A percentile compares a stretch with the other conserved stretches of the same genome.
Conservation (phyloP, 345 rosid genomes). For the Erucastrum elatum region DNA sequence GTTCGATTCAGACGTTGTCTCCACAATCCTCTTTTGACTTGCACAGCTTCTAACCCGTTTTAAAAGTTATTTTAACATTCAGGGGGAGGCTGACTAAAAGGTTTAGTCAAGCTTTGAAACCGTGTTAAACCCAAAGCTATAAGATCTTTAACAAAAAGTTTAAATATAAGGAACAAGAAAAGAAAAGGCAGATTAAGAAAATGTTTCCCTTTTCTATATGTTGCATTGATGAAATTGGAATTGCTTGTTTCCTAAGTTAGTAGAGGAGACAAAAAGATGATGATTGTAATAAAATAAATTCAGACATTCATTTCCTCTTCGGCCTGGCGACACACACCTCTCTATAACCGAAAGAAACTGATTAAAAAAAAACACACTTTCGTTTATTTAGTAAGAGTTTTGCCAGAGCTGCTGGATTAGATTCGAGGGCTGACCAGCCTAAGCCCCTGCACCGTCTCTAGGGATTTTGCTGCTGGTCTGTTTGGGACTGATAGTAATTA, state of each 20-base stretch:
- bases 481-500: slow-evolving; percentile 75
- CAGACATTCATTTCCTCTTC: background rate
- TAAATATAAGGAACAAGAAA: background rate
- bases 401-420: slow-evolving; percentile 94
- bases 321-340: background rate
- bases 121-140: background rate
- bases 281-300: background rate
- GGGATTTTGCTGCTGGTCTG: slow-evolving; percentile 87
- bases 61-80: too few relatives aligned
- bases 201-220: background rate
- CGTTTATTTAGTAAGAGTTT: slow-evolving; percentile 68
- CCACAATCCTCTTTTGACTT: background rate
- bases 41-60: background rate
- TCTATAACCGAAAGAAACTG: background rate
- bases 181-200: background rate
- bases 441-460: slow-evolving; percentile 68
- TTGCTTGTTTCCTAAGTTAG: background rate
- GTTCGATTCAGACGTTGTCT: background rate
- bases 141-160: background rate
- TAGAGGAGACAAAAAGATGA: background rate
- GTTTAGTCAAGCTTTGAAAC: too few relatives aligned
- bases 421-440: slow-evolving; percentile 73
- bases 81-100: background rate
- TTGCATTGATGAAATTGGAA: background rate
- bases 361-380: background rate